Evolutionary conservation across 179 eudicot genomes (phyloP).

Genomic region (Spinacia oleracea): DNA sequence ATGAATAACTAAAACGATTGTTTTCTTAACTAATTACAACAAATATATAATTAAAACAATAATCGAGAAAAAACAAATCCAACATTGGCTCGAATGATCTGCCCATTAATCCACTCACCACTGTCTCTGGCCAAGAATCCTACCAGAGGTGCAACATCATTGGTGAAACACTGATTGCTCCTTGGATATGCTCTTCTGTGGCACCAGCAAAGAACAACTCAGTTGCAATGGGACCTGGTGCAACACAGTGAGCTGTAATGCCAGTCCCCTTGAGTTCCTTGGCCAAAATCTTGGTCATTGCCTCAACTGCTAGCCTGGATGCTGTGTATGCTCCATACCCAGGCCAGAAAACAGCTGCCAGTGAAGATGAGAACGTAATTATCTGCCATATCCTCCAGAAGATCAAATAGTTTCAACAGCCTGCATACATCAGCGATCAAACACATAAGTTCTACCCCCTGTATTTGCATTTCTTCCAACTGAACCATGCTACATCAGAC

Average conservation of each 20-base stretch:
- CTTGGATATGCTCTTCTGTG: constrained; percentile 46
- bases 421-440: no score
- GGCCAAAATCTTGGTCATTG: constrained; percentile 62
- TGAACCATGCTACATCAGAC: no score
- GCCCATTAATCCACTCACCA: constrained; percentile 72
- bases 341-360: constrained; percentile 41
- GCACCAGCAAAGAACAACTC: constrained; percentile 64
- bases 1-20: no score
- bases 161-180: constrained; percentile 37
- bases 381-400: constrained; percentile 75
- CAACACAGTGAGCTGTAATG: constrained; percentile 71
- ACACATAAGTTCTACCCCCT: no score
- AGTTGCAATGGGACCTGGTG: constrained; percentile 68
- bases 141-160: constrained; percentile 56
- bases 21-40: no score
- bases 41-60: no score
- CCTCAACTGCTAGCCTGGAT: constrained; percentile 77
- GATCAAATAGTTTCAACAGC: no score
- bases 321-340: constrained; percentile 55
- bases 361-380: constrained; percentile 48
- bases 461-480: no score
- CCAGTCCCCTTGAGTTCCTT: constrained; percentile 71
- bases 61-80: constrained; percentile 45
- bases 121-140: constrained; percentile 64
- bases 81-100: constrained; percentile 60